Evolutionary conservation across 2,329 filamentous ascomycete genomes (phyloP), one percentile per base, ranked within the genome.

Genomic region (Fusarium drepaniforme): DNA sequence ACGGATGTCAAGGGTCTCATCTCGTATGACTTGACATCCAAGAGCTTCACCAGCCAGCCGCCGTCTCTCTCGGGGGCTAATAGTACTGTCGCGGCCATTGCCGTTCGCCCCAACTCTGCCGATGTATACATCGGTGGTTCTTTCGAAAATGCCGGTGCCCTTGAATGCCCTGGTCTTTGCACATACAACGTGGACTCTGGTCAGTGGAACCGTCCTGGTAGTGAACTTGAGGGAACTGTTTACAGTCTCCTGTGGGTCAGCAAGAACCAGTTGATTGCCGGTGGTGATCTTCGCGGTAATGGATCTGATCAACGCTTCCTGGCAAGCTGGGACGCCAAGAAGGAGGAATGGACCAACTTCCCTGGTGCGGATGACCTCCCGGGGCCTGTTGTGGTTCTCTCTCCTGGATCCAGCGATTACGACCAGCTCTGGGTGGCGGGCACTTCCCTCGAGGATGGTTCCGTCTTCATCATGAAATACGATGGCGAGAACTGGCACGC

Each of bases 41-140:
- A 89, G 64, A 86, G 88, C 3, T 95, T 93, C 77, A 85, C 86
- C 66, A 88, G 87, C 3, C 95, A 98, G 78, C 94, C 96, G 1
- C 92, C 95, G 33, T 88, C 93, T 2, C 86, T 98, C 4, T 88
- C 88, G 13, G 96, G 96, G 16, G 86, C 87, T 8, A 89, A 91
- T 72, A 91, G 92, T 30, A 90, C 91, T 4, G 95, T 98, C 49
- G 93, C 94, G 68, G 87, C 93, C 33, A 95, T 99, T 76, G 89
- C 91, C 13, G 87, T 92, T 11, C 93, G 92, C 66, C 93, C 94
- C 0, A 89, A 89, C 65, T 91, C 91, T 21, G 87, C 88, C 2
- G 91, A 97, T 61, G 88, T 99, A 15, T 99, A 93, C 80, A 93
- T 99, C 37, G 96, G 93, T 42, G 97, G 97, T 37, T 91, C 90